Base-by-base conservation (phyloP, 2,329 filamentous ascomycete species). In the Ceratocystis colombiana region DNA sequence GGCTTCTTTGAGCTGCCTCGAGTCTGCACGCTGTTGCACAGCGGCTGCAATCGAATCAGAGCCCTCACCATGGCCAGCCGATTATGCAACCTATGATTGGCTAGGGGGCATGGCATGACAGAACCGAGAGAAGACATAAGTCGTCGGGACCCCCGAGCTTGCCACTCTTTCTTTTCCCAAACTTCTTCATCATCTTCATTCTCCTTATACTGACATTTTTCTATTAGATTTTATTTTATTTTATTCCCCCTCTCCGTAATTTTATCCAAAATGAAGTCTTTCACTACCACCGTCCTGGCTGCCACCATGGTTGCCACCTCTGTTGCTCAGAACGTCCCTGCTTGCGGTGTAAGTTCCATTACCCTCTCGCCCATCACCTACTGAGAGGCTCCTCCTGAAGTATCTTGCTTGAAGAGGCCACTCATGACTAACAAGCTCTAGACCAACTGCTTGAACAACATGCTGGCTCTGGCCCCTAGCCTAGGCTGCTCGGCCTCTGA, bases 211-310 rank as follows among this genome's bases (percentile, higher is more conserved):
- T 17, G 20, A 25, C 12, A 3, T 28, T 37, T 57, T 25, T 46
- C 45, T n/a, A 46, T 20, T 33, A 12, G 41, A 45, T 48, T 50
- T 45, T 33, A 46, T 6, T 33, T 61, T 59, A 17, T 50, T 53
- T n/a, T 37, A 53, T 37, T 50, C 45, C 20, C 15, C 15, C 55
- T 8, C 17, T 50, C 44, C 25, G n/a, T 53, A 67, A 70, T 59
- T 57, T 30, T 64, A 69, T 65, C 72, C 76, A 81, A 77, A 70
- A 83, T 83, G 81, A 83, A 82, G 79, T 75, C 76, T 66, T 78
- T 70, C 70, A 81, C 70, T 71, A 79, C 68, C 70, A 79, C 71
- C 75, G 76, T 76, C 69, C 71, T 79, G 66, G 76, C 75, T 69
- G 74, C 76, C 61, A 59, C 28, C 17, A 71, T 76, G 50, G 76